Percentiles rank a stretch among this genome's conserved stretches.
Evolutionary conservation across 768 basidiomycete species (phyloP).

Genomic region (Boletus tylopilopsis): DNA sequence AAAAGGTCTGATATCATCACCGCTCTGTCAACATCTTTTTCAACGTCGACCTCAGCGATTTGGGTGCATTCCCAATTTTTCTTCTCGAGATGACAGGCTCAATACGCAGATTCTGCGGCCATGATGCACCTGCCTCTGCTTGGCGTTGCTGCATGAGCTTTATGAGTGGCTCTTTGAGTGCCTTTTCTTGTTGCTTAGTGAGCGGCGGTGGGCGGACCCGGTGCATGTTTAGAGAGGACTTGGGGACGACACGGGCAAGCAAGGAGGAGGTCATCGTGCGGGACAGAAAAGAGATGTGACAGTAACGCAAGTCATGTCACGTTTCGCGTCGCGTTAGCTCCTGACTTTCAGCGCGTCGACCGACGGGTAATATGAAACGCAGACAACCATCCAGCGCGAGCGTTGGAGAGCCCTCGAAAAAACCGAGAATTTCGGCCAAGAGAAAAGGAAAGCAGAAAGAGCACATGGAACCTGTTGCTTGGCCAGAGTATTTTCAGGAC

Average conservation of each 20-base stretch:
- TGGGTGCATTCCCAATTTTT: constrained; percentile 38
- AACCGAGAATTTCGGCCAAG: constrained; percentile 7
- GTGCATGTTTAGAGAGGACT: constrained; percentile 22
- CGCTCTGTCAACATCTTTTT: constrained; percentile 39
- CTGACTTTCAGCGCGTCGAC: no score
- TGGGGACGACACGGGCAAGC: constrained; percentile 37
- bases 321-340: constrained; percentile 19
- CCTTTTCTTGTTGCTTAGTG: constrained; percentile 28
- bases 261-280: constrained; percentile 14
- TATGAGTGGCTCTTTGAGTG: constrained; percentile 35
- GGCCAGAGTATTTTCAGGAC: constrained; percentile 64
- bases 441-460: constrained; percentile 20
- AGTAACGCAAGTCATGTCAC: constrained; percentile 17
- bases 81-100: constrained; percentile 41
- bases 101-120: constrained; percentile 49
- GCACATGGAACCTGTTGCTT: constrained; percentile 23
- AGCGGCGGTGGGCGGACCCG: constrained; percentile 30
- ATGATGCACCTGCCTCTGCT: constrained; percentile 35
- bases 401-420: constrained; percentile 9
- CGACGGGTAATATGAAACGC: constrained; percentile 12
- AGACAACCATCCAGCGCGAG: background rate
- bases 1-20: constrained; percentile 4
- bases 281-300: background rate
- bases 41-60: constrained; percentile 35
- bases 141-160: constrained; percentile 40